Evolutionary conservation across 1,284 basidiomycete genomes (phyloP), one percentile per base, ranked within the genome.

Genomic region (Malassezia nana): DNA sequence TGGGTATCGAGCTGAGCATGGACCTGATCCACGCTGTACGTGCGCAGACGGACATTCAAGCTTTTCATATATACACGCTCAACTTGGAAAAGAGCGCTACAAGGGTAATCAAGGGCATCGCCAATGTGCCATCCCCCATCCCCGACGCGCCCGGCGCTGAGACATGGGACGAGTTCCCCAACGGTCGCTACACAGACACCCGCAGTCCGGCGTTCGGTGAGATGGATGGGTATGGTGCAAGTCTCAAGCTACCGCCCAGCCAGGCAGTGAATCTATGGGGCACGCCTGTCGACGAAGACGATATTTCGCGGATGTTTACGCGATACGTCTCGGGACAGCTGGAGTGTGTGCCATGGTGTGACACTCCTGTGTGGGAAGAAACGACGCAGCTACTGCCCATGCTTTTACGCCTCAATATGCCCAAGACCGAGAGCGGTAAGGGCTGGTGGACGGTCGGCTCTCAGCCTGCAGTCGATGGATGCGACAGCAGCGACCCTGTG

Each of bases 51-150:
- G 80, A 81, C 20, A 79, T 95, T 16, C 79, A 80, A 4, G 89
- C 89, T 1, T 84, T 95, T 48, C 91, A 98, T 75, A 85, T 99
- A 62, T 96, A 90, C 75, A 98, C 94, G 4, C 80, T 99, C 62
- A 99, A 99, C 75, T 81, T 99, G 15, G 94, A 99, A 75, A 92
- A 90, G 78, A 94, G 89, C 63, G 85, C 96, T 6, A 84, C 85
- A 48, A 82, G 83, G n/a, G 84, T 96, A 5, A 77, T 98, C 43
- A 87, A 61, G 6, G 58, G 53, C 0, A 33, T 67, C 5, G 58
- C 58, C 3, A 5, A 38, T 9, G 35, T 38, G 35, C 35, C 35
- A 18, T 38, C 35, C 16, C 35, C 35, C 16, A 38, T 38, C 20
- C 35, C 35, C 35, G 59, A 60, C 38, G 22, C 29, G 3, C 29